Conservation (phyloP, 2,329 filamentous ascomycete genomes). For the Penicillium sclerotiorum region DNA sequence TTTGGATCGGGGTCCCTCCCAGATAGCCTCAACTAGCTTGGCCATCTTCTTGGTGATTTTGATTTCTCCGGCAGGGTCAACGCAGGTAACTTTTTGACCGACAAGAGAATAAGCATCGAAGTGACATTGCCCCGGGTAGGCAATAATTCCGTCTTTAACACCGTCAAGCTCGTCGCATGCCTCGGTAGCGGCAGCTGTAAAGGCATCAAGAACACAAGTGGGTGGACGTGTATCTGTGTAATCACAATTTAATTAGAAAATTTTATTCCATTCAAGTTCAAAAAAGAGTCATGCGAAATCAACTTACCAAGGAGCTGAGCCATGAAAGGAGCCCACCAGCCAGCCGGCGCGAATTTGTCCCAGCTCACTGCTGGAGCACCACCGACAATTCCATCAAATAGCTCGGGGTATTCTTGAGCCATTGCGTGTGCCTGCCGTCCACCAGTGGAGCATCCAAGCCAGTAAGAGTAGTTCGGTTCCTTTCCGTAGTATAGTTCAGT, state of each 20-base stretch:
- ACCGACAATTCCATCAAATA: not conserved
- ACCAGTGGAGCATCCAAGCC: not conserved
- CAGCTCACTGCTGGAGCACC: not conserved
- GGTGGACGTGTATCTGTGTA: too few relatives aligned
- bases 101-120: slow-evolving; percentile 9
- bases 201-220: not conserved
- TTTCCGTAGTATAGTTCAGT: not conserved
- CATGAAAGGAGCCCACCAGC: too few relatives aligned
- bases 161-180: slow-evolving; percentile 31
- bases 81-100: slow-evolving; percentile 8
- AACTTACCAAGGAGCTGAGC: not conserved
- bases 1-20: slow-evolving; percentile 2
- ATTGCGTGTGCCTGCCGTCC: not conserved
- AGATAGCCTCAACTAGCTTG: not conserved
- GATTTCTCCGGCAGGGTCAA: not conserved
- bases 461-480: not conserved
- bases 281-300: not conserved
- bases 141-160: slow-evolving; percentile 28
- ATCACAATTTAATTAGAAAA: too few relatives aligned
- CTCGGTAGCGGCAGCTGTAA: slow-evolving; percentile 11
- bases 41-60: too few relatives aligned
- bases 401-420: not conserved
- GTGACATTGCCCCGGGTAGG: slow-evolving; percentile 19
- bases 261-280: too few relatives aligned
- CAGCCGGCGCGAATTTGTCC: not conserved